phyloP scores from a whole-genome alignment of 768 basidiomycete species.

The Psilocybe subaeruginosa region DNA sequence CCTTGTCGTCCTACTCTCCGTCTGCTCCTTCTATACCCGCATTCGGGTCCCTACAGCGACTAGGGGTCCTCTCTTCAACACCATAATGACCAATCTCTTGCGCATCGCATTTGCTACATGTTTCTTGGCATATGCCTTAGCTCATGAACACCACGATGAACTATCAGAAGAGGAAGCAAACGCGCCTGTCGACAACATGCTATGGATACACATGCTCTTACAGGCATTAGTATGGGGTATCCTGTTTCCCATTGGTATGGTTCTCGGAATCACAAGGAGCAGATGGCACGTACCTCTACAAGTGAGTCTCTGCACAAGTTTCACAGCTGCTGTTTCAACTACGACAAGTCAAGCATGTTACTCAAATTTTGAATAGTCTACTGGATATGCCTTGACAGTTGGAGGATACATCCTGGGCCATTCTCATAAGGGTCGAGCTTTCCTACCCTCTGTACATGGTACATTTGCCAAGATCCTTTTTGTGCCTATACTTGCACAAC shows the following conservation, averaged over 20 bases:
- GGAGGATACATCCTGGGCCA: slow-evolving; percentile 86
- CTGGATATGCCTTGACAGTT: slow-evolving; percentile 69
- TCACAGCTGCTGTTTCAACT: neutral
- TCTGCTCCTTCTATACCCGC: neutral
- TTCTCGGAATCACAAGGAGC: slow-evolving; percentile 74
- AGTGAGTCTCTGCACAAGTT: slow-evolving; percentile 36
- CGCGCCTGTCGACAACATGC: slow-evolving; percentile 73
- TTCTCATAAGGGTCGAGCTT: slow-evolving; percentile 80
- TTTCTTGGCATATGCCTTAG: slow-evolving; percentile 34
- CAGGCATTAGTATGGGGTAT: slow-evolving; percentile 85
- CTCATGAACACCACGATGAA: slow-evolving; percentile 67
- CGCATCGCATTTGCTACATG: slow-evolving; percentile 8
- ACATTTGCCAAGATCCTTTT: slow-evolving; percentile 67
- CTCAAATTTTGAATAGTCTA: slow-evolving; percentile 42
- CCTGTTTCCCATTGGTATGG: slow-evolving; percentile 85
- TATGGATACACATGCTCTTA: slow-evolving; percentile 83
- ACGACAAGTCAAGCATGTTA: neutral
- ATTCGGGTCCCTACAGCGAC: neutral
- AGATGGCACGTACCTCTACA: slow-evolving; percentile 92
- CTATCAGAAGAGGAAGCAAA: slow-evolving; percentile 63
- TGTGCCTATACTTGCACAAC: slow-evolving; percentile 66
- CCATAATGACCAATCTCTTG: slow-evolving; percentile 9
- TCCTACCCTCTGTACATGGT: slow-evolving; percentile 76
- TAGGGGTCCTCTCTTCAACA: neutral
- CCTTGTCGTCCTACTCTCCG: neutral